Evolutionary conservation across 129 eudicot species (phyloP), one percentile per base, ranked within the genome.

Genomic region (Flaveria ramosissima): DNA sequence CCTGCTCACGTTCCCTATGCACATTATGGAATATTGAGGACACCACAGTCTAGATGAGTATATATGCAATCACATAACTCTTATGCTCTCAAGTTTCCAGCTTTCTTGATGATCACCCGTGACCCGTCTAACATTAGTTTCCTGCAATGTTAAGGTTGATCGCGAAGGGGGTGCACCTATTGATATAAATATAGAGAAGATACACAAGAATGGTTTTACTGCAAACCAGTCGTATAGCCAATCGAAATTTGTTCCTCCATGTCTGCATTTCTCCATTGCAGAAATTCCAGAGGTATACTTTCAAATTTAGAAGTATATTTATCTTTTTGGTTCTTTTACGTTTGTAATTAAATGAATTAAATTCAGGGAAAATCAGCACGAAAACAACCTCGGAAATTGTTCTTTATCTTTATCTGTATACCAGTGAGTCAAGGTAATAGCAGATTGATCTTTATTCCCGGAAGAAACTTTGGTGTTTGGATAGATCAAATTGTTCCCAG

Each of bases 1-100:
- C 97, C 97, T 57, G 83, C 97, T 72, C 97, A 92, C 82, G 90
- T 88, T 77, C 92, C 88, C n/a, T 91, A 91, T 71, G 97, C 97
- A 46, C 97, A 92, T 87, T 82, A 92, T 68, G 92, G 95, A n/a
- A 77, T 89, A 70, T 74, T 87, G 83, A 50, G 80, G 24, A 48
- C 61, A 19, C 78, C 74, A 45, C 45, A 52, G 13, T 76, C 77
- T 2, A 83, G 89, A 88, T 84, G 85, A 88, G 92, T 76, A 65
- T 53, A 46, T 47, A 47, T 27, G 16, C 68, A 30, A 46, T 26
- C 11, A 73, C 21, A 73, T 20, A 7, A 13, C 19, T 46, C 41
- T 26, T 36, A 4, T 27, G 11, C 30, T 51, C 17, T 14, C 11
- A 6, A 17, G 8, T 57, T 62, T 27, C 43, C 65, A 26, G 3